Evolutionary conservation across 306 rosid genomes (phyloP), one percentile per base, ranked within the genome.

Genomic region (Glycine tomentella): DNA sequence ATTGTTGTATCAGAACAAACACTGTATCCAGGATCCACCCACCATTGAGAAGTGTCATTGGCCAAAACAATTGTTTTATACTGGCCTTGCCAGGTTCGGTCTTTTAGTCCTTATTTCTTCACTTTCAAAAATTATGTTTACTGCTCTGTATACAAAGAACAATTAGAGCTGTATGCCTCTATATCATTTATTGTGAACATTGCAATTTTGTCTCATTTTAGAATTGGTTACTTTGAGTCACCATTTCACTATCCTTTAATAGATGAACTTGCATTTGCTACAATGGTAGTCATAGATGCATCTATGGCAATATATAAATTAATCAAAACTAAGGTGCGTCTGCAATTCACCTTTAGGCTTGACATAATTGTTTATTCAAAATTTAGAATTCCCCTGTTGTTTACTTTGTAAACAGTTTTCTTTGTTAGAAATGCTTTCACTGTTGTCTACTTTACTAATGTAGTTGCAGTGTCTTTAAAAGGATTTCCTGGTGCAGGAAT

Each of bases 61-160:
- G 90, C 91, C 5, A 87, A 87, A 16, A 20, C 87, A 90, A 56
- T 77, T 90, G 83, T 86, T 90, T 38, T 87, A 87, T 75, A 90
- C 93, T 82, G 90, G 93, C 79, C 91, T 90, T 74, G 91, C 91
- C 72, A 90, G 91, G 90, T 90, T 48, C 36, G 2, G 0, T 50
- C 16, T 48, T 75, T 38, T 36, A 4, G 42, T 34, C 44, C 14
- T 63, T 82, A 25, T 2, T 52, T 63, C 15, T 62, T 62, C 69
- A 36, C 57, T 50, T 69, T 20, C 40, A 67, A 3, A 6, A 20
- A n/a, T 76, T 59, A 5, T 38, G 68, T 48, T 81, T 45, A 55
- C 57, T 20, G 44, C 40, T 36, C 17, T 51, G 57, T 34, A 5
- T 20, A 3, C 64, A 16, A 1, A 31, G 15, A 33, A 65, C 31